phyloP scores from a whole-genome alignment of 768 basidiomycete genomes.

The Suillus brevipes region DNA sequence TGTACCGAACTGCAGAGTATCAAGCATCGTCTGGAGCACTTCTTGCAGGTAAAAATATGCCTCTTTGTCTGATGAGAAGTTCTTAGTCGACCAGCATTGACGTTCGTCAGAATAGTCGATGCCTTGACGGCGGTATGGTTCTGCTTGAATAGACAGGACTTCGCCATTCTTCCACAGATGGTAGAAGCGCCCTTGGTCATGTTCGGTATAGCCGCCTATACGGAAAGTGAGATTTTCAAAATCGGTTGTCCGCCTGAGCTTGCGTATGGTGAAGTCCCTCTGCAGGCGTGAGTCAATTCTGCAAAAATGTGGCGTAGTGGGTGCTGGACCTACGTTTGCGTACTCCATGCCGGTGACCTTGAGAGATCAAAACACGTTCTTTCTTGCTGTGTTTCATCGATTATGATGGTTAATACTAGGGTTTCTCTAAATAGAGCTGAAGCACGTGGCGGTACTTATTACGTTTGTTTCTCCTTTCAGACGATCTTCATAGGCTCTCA shows the following conservation, averaged over 20 bases:
- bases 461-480: not conserved
- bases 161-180: constrained; percentile 33
- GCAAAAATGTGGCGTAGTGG: not conserved
- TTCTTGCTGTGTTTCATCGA: not conserved
- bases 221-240: constrained; percentile 25
- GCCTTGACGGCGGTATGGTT: constrained; percentile 27
- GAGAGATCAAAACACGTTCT: constrained; percentile 8
- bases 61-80: constrained; percentile 19
- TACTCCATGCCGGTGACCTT: constrained; percentile 25
- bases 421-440: not conserved
- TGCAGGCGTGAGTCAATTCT: constrained; percentile 3
- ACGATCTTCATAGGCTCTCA: not conserved
- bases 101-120: not conserved
- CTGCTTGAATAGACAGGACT: constrained; percentile 31
- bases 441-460: not conserved
- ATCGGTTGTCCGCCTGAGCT: constrained; percentile 27
- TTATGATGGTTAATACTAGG: not conserved
- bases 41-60: constrained; percentile 29
- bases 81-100: not conserved
- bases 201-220: constrained; percentile 11
- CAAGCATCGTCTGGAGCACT: constrained; percentile 36
- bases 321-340: constrained; percentile 29
- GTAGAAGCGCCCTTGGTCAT: constrained; percentile 22
- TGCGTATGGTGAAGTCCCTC: constrained; percentile 21
- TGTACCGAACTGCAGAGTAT: constrained; percentile 29